phyloP scores from a whole-genome alignment of 1,284 basidiomycete species.

The Microbotryum lychnidis-dioicae region DNA sequence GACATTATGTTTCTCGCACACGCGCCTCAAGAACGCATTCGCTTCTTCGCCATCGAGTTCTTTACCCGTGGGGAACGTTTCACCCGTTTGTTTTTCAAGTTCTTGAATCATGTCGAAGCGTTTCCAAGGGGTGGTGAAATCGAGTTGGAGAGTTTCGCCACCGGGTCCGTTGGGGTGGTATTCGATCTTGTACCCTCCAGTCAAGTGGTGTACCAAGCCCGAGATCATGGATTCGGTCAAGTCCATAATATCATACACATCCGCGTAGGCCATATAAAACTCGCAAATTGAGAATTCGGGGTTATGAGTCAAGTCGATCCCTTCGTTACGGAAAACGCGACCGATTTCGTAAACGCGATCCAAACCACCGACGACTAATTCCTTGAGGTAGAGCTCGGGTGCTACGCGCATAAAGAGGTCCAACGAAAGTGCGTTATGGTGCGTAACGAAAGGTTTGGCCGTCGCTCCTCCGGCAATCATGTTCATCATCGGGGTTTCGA shows the following conservation, averaged over 20 bases:
- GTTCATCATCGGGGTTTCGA: constrained; percentile 98
- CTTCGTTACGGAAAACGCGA: constrained; percentile 95
- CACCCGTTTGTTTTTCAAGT: constrained; percentile 83
- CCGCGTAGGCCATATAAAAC: constrained; percentile 99
- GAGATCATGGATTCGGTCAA: constrained; percentile 87
- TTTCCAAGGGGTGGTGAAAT: constrained; percentile 97
- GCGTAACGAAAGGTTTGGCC: constrained; percentile 96
- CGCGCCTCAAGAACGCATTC: constrained; percentile 77
- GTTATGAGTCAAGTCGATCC: constrained; percentile 97
- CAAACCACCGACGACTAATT: constrained; percentile 91
- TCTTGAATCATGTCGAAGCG: constrained; percentile 97
- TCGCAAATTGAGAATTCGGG: constrained; percentile 98
- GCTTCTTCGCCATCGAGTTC: constrained; percentile 80
- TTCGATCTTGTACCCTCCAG: constrained; percentile 69
- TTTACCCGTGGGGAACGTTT: constrained; percentile 89
- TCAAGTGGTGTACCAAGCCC: constrained; percentile 83
- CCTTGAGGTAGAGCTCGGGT: constrained; percentile 96
- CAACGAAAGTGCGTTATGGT: constrained; percentile 96
- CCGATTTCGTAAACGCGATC: constrained; percentile 99
- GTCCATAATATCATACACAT: constrained; percentile 99
- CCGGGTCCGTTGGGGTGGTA: constrained; percentile 65
- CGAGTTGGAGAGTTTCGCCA: constrained; percentile 59
- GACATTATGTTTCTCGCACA: constrained; percentile 82
- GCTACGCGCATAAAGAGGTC: constrained; percentile 98
- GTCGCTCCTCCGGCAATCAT: constrained; percentile 95